Evolutionary conservation across 345 rosid genomes (phyloP), one percentile per base, ranked within the genome.

Genomic region (Populus nigra): DNA sequence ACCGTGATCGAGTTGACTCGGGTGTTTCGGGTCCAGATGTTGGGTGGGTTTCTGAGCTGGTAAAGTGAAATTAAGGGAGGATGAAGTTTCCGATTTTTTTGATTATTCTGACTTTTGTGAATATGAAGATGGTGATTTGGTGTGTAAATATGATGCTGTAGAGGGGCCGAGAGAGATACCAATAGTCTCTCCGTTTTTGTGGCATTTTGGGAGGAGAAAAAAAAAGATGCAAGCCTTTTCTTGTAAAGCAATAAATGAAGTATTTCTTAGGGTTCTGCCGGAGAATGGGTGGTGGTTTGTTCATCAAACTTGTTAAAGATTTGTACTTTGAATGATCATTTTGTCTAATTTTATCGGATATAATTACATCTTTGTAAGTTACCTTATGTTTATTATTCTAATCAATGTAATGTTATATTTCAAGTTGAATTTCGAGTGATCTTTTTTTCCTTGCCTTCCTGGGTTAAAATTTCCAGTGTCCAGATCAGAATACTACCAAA

Each of bases 11-110:
- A 45, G 80, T 72, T 2, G 81, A 83, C 22, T 53, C 85, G 4
- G 41, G 68, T 0, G 74, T 79, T 41, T 78, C 87, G 1, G 80
- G 71, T 41, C 86, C 89, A 1, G 89, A 85, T 77, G 62, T 85
- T 0, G 91, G 81, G 22, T 88, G 88, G 89, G 79, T 87, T 3
- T 80, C 85, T 7, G 89, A 87, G 75, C 65, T 88, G 76, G 81
- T 86, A 17, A 83, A 83, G 72, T 88, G 85, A 86, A 12, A 2
- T 10, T 12, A 39, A 39, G 8, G 50, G 50, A 45, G 72, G 23
- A 20, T 3, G 65, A 20, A 16, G 15, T 71, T 75, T 53, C n/a
- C 71, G 55, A 61, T 17, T 71, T 66, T 77, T 77, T 74, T 4
- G 66, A 57, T 49, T 38, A 61, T 27, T 79, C 7, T 25, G 67